Evolutionary conservation across 306 rosid genomes (phyloP), one percentile per base, ranked within the genome.

Genomic region (Benincasa hispida): DNA sequence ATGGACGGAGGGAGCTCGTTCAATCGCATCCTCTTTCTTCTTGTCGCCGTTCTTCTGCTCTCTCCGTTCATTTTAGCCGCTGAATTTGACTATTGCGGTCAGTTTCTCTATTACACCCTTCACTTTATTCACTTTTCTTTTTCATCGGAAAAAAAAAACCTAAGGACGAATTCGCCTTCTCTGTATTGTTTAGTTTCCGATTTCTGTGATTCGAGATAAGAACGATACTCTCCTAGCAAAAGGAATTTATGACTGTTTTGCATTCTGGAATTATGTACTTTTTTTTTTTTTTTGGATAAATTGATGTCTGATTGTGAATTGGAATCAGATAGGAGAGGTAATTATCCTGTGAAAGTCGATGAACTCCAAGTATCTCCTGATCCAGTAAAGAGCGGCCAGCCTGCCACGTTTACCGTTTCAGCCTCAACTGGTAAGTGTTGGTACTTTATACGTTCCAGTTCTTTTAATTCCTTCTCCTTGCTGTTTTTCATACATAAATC

Each of bases 261-360:
- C 60, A 32, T 39, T 12, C 28, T 77, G n/a, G n/a, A 28, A 60
- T 74, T 7, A 51, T 77, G 41, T 82, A 5, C 11, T 32, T 59
- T 35, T 35, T 35, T 35, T 35, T 8, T 35, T 5, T 5, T 35
- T 35, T 55, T 28, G 35, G 9, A 48, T n/a, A 60, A 25, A 15
- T n/a, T 22, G 6, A 27, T 76, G 27, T 15, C 8, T 25, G 51
- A 27, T 77, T 39, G 59, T 58, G 6, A 14, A 61, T 19, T 57
- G 53, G 30, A 25, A 83, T 81, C 81, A 91, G 98, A 86, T 79
- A 83, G 78, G 87, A 83, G 83, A 78, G 83, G 56, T 68, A 7
- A 87, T 62, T 93, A 93, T 79, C 76, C 86, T 48, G 94, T 91
- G 80, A 87, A 91, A 89, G 94, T 93, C 37, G 30, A 81, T 63